These are phyloP conservation scores for Parathielavia appendiculata DNA, from an alignment of 495 filamentous ascomycete genomes.

Conservation along the genomic window DNA sequence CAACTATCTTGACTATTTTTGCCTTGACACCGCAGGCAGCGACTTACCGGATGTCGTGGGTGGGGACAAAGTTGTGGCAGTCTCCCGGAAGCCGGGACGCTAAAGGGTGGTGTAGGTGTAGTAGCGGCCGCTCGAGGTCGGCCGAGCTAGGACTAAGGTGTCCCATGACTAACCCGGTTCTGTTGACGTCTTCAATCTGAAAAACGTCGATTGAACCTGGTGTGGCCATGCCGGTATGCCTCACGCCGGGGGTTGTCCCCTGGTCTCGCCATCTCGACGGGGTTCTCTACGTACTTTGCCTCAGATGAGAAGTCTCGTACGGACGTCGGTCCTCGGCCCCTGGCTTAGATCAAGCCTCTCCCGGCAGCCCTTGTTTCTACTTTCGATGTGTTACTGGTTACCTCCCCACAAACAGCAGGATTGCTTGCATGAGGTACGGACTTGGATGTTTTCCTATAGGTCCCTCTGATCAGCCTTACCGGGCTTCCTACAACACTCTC, in stretches of 20 bases:
- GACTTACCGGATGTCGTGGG: background rate
- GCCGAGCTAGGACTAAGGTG: background rate
- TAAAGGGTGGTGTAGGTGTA: conserved; percentile 2
- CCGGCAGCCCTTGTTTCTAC: conserved; percentile 4
- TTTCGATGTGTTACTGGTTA: conserved; percentile 1
- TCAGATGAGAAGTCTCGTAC: background rate
- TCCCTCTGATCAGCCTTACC: conserved; percentile 9
- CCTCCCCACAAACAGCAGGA: background rate
- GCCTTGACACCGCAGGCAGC: conserved; percentile 3
- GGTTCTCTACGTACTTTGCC: background rate
- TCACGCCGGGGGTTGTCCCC: background rate
- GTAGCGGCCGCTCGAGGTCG: conserved; percentile 6
- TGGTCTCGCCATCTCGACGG: background rate
- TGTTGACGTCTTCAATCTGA: background rate
- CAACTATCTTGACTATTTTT: background rate
- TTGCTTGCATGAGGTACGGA: conserved; percentile 9
- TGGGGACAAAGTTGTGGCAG: background rate
- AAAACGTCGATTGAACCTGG: conserved; percentile 11
- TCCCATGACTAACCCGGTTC: conserved; percentile 3
- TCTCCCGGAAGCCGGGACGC: background rate
- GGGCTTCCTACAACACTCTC: background rate
- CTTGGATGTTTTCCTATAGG: background rate
- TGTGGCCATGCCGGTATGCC: conserved; percentile 6
- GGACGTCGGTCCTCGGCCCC: background rate
- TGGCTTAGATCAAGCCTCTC: conserved; percentile 6